A percentile compares a stretch with the other conserved stretches of the same genome.
These are phyloP conservation scores for Aureobasidium mangrovei DNA, from an alignment of 2,329 filamentous ascomycete genomes.

Conservation along the genomic window DNA sequence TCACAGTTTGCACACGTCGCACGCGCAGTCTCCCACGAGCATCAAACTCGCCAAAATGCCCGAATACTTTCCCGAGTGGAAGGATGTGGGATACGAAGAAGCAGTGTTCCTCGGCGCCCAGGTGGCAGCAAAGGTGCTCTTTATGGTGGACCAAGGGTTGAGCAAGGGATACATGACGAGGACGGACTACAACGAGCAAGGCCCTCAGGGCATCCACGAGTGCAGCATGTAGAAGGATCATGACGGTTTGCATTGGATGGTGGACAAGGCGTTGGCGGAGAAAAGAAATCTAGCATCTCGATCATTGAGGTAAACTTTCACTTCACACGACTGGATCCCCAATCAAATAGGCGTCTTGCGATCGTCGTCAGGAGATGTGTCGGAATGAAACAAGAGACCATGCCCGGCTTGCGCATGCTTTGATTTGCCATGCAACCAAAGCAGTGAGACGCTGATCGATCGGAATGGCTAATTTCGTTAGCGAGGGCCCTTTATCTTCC, in stretches of 20 bases:
- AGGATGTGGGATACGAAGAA: constrained; percentile 67
- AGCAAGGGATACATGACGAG: constrained; percentile 62
- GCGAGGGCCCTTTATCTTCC: not conserved
- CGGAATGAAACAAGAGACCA: not conserved
- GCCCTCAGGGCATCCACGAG: constrained; percentile 56
- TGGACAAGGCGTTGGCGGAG: not conserved
- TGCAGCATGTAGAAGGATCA: constrained; percentile 20
- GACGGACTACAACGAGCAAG: constrained; percentile 59
- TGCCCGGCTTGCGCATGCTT: not conserved
- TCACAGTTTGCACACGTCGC: constrained; percentile 50
- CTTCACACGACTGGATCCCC: not conserved
- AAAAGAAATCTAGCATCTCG: not conserved
- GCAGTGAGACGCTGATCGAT: not conserved
- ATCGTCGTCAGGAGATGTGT: not conserved
- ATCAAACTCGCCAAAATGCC: constrained; percentile 73
- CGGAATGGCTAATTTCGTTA: not conserved
- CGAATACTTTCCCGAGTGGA: constrained; percentile 86
- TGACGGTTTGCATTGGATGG: not conserved
- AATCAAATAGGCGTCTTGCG: not conserved
- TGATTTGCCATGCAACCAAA: not conserved
- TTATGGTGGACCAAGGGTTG: constrained; percentile 57
- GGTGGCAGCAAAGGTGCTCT: constrained; percentile 69
- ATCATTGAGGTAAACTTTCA: not conserved
- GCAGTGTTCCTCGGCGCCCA: constrained; percentile 79
- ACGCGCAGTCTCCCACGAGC: constrained; percentile 69